phyloP scores from a whole-genome alignment of 2,329 filamentous ascomycete species.

The Neocucurbitaria cava region DNA sequence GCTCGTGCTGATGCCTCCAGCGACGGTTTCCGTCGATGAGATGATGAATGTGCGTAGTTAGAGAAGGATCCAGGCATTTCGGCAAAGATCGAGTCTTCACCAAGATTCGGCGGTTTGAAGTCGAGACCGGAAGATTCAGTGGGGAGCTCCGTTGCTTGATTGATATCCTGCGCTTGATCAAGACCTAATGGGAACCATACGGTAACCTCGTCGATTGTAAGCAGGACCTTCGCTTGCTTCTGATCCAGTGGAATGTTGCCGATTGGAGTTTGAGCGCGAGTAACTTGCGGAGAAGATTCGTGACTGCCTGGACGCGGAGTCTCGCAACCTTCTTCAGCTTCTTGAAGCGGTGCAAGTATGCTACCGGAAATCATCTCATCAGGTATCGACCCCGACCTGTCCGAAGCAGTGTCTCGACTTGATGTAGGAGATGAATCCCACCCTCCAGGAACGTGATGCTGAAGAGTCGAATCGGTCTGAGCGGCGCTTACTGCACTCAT shows the following conservation, averaged over 20 bases:
- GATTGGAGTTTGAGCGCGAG: slow-evolving; percentile 5
- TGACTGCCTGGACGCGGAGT: slow-evolving; percentile 48
- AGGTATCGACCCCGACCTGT: slow-evolving; percentile 35
- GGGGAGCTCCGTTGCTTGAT: slow-evolving; percentile 9
- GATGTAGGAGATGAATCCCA: slow-evolving; percentile 50
- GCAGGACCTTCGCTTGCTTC: slow-evolving; percentile 40
- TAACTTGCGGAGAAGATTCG: slow-evolving; percentile 22
- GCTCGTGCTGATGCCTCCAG: slow-evolving; percentile 29
- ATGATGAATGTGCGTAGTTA: slow-evolving; percentile 53
- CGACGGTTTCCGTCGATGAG: slow-evolving; percentile 35
- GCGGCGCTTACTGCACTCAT: slow-evolving; percentile 69
- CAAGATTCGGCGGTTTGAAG: slow-evolving; percentile 39
- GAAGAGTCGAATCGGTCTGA: slow-evolving; percentile 26
- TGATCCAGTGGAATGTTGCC: neutral
- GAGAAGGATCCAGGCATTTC: slow-evolving; percentile 58
- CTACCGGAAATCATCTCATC: slow-evolving; percentile 41
- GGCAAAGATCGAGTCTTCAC: slow-evolving; percentile 47
- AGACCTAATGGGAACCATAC: slow-evolving; percentile 48
- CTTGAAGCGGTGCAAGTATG: slow-evolving; percentile 35
- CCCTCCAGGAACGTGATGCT: slow-evolving; percentile 49
- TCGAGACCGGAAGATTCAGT: slow-evolving; percentile 23
- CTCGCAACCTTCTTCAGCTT: slow-evolving; percentile 47
- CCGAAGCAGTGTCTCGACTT: slow-evolving; percentile 37
- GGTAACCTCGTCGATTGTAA: slow-evolving; percentile 47
- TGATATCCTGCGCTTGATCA: slow-evolving; percentile 12